Conservation (phyloP, 2,329 filamentous ascomycete genomes). For the Aureobasidium sp. region DNA sequence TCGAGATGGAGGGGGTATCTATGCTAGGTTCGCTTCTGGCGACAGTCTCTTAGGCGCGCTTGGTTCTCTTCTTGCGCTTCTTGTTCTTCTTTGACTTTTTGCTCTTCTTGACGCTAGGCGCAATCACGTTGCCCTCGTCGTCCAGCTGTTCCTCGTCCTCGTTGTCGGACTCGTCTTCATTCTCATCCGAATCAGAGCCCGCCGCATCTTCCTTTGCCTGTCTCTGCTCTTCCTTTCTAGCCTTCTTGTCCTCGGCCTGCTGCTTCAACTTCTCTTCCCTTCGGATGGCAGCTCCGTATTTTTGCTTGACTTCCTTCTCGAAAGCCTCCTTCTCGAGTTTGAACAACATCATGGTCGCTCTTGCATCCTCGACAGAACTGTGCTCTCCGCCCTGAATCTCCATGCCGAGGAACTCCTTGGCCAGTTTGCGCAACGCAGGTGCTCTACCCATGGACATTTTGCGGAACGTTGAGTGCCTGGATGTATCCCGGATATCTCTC, state of each 20-base stretch:
- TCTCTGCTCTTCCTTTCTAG: constrained; percentile 18
- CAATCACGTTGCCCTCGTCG: constrained; percentile 14
- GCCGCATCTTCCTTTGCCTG: constrained; percentile 17
- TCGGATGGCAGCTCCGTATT: constrained; percentile 39
- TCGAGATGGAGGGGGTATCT: neutral
- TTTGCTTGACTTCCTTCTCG: constrained; percentile 67
- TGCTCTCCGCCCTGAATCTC: constrained; percentile 53
- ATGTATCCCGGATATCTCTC: constrained; percentile 75
- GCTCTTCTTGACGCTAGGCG: constrained; percentile 12
- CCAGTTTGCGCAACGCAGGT: constrained; percentile 55
- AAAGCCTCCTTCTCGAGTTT: constrained; percentile 74
- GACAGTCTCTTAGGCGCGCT: constrained; percentile 14
- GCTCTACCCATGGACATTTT: constrained; percentile 59
- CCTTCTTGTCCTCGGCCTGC: constrained; percentile 13
- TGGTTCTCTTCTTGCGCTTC: constrained; percentile 30
- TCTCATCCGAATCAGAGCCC: constrained; percentile 1
- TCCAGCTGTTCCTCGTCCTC: constrained; percentile 18
- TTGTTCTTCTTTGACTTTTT: constrained; percentile 20
- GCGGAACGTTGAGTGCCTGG: constrained; percentile 64
- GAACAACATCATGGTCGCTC: constrained; percentile 84
- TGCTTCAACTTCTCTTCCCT: constrained; percentile 14
- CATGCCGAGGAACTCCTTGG: constrained; percentile 47
- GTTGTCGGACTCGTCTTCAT: constrained; percentile 16
- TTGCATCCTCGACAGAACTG: constrained; percentile 64
- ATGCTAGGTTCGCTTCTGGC: neutral